phyloP scores from a whole-genome alignment of 2,329 filamentous ascomycete species.

The Claviceps humidiphila region DNA sequence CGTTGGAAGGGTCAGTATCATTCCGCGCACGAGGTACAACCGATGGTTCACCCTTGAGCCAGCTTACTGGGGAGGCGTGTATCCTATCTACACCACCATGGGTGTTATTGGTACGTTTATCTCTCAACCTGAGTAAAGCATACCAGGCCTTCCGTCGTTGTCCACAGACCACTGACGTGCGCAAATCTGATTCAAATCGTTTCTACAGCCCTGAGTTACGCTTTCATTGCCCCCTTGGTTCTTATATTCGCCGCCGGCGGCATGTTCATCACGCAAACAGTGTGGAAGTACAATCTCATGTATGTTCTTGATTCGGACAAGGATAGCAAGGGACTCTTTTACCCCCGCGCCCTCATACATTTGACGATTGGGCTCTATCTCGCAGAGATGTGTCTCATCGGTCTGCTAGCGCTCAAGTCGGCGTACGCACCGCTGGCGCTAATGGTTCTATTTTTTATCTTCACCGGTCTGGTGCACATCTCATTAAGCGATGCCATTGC shows the following conservation, averaged over 20 bases:
- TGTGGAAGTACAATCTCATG: constrained; percentile 82
- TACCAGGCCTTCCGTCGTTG: not conserved
- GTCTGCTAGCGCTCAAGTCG: constrained; percentile 61
- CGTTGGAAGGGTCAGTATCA: constrained; percentile 61
- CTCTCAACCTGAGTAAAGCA: not conserved
- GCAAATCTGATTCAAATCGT: not conserved
- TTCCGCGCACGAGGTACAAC: constrained; percentile 65
- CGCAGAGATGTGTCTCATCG: constrained; percentile 69
- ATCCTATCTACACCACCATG: constrained; percentile 72
- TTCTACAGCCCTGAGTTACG: constrained; percentile 61
- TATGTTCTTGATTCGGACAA: constrained; percentile 73
- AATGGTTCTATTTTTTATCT: constrained; percentile 64
- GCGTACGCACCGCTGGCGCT: constrained; percentile 58
- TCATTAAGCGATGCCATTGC: constrained; percentile 59
- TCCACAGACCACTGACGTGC: not conserved
- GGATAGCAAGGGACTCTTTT: constrained; percentile 79
- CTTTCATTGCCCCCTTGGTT: constrained; percentile 74
- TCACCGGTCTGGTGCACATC: constrained; percentile 64
- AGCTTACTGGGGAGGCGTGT: constrained; percentile 71
- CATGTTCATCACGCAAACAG: constrained; percentile 69
- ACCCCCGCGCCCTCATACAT: constrained; percentile 78
- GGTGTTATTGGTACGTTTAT: constrained; percentile 56
- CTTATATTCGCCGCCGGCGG: constrained; percentile 70
- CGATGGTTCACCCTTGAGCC: constrained; percentile 63
- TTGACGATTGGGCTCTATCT: constrained; percentile 76